A percentile compares a stretch with the other conserved stretches of the same genome.
These are phyloP conservation scores for Colletotrichum filicis DNA, from an alignment of 2,329 filamentous ascomycete genomes.

Conservation along the genomic window DNA sequence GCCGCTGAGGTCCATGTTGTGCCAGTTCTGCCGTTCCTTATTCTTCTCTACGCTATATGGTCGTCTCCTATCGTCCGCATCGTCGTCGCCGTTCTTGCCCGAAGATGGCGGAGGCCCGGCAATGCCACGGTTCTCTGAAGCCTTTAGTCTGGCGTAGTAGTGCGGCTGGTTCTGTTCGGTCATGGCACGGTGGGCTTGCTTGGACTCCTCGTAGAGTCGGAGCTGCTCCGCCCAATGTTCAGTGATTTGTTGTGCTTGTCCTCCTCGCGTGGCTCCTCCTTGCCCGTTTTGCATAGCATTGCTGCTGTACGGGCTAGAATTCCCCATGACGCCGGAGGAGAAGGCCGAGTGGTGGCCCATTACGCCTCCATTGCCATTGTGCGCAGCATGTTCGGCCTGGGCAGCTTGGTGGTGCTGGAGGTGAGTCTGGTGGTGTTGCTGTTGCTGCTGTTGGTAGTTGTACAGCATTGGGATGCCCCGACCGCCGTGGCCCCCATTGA, in stretches of 20 bases:
- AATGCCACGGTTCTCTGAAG: conserved; percentile 76
- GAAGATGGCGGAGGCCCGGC: conserved; percentile 62
- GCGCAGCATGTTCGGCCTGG: conserved; percentile 67
- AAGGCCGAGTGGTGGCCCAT: conserved; percentile 70
- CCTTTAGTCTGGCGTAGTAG: conserved; percentile 78
- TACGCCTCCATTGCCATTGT: conserved; percentile 65
- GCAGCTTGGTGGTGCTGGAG: conserved; percentile 71
- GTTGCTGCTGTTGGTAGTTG: conserved; percentile 72
- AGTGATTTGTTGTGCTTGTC: conserved; percentile 63
- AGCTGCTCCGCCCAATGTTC: conserved; percentile 92
- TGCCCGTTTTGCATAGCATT: conserved; percentile 69
- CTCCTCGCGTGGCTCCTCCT: conserved; percentile 56
- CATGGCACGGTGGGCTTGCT: conserved; percentile 78
- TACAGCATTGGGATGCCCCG: conserved; percentile 74
- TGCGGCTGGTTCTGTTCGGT: conserved; percentile 72
- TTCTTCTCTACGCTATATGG: conserved; percentile 75
- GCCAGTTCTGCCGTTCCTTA: conserved; percentile 84
- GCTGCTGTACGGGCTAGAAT: conserved; percentile 68
- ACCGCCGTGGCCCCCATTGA: conserved; percentile 76
- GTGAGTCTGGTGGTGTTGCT: conserved; percentile 72
- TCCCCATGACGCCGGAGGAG: conserved; percentile 72
- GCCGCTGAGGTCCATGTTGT: conserved; percentile 94
- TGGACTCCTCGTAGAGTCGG: conserved; percentile 81
- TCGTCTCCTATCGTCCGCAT: conserved; percentile 66
- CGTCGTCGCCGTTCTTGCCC: conserved; percentile 62